phyloP scores from a whole-genome alignment of 192 early-diverging fungal species.

The Podila epigama region DNA sequence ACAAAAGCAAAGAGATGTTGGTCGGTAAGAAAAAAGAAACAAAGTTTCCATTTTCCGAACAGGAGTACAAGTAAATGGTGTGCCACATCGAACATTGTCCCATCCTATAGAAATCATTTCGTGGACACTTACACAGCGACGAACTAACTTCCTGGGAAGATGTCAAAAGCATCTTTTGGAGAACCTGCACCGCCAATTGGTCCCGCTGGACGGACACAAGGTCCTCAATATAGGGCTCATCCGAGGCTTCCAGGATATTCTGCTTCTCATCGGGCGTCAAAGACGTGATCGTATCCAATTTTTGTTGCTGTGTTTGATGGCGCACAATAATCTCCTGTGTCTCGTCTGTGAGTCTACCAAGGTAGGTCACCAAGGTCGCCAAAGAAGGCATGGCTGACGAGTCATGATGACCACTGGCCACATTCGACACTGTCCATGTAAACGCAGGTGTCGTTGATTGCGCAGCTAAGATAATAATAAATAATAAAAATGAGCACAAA shows the following conservation, averaged over 20 bases:
- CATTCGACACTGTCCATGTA: conserved; percentile 42
- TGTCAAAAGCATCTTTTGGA: conserved; percentile 49
- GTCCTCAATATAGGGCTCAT: conserved; percentile 46
- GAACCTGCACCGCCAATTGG: conserved; percentile 54
- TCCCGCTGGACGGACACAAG: conserved; percentile 53
- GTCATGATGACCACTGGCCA: conserved; percentile 22
- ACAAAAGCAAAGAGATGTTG: conserved; percentile 2
- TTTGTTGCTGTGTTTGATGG: conserved; percentile 36
- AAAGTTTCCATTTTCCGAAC: no score
- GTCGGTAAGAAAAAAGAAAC: conserved; percentile 9
- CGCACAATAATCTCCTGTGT: conserved; percentile 29
- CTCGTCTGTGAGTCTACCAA: conserved; percentile 24
- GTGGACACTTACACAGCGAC: conserved; percentile 39
- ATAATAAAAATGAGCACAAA: neutral
- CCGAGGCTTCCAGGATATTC: conserved; percentile 34
- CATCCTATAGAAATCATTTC: neutral
- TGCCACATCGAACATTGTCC: no score
- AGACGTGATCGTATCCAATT: conserved; percentile 23
- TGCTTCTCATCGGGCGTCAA: conserved; percentile 51
- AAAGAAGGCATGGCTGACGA: conserved; percentile 40
- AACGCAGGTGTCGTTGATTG: conserved; percentile 29
- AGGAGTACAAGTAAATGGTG: no score
- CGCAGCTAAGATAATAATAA: neutral
- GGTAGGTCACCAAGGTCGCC: conserved; percentile 41
- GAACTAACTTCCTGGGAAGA: conserved; percentile 48